phyloP scores from a whole-genome alignment of 2,329 filamentous ascomycete species.

The Aspergillus pseudoviridinutans region DNA sequence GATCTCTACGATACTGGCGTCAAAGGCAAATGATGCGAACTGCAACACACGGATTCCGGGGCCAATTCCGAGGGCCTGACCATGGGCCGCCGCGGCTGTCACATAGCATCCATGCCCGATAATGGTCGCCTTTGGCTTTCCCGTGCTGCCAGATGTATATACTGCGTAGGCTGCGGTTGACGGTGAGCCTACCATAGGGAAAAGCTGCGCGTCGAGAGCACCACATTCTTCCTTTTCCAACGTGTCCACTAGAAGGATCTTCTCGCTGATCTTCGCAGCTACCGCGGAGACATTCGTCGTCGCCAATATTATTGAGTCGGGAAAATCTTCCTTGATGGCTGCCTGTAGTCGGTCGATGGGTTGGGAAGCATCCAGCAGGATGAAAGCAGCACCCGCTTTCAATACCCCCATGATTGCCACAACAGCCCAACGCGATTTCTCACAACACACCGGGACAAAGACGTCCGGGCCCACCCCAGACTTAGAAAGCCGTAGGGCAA shows the following conservation, averaged over 20 bases:
- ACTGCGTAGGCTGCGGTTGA: background rate
- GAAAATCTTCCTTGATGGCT: background rate
- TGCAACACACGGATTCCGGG: constrained; percentile 48
- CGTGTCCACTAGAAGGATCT: background rate
- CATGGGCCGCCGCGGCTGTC: constrained; percentile 44
- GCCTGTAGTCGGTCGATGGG: constrained; percentile 7
- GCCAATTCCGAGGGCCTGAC: constrained; percentile 31
- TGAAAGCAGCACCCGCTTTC: constrained; percentile 9
- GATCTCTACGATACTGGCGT: constrained; percentile 48
- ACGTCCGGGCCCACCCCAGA: constrained; percentile 4
- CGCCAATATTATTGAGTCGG: background rate
- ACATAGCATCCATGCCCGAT: constrained; percentile 52
- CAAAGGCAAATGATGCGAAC: constrained; percentile 49
- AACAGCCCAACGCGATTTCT: constrained; percentile 8
- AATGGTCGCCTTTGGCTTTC: constrained; percentile 53
- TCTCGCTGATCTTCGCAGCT: background rate
- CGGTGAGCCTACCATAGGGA: background rate
- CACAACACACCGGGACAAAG: constrained; percentile 9
- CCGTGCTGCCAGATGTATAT: constrained; percentile 45
- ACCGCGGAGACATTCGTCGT: background rate
- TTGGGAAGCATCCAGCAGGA: constrained; percentile 10
- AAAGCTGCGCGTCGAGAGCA: background rate
- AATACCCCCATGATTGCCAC: constrained; percentile 10
- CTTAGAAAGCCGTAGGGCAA: constrained; percentile 2
- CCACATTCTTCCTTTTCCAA: background rate